phyloP scores from a whole-genome alignment of 2,329 filamentous ascomycete species.

The Emericellopsis atlantica region DNA sequence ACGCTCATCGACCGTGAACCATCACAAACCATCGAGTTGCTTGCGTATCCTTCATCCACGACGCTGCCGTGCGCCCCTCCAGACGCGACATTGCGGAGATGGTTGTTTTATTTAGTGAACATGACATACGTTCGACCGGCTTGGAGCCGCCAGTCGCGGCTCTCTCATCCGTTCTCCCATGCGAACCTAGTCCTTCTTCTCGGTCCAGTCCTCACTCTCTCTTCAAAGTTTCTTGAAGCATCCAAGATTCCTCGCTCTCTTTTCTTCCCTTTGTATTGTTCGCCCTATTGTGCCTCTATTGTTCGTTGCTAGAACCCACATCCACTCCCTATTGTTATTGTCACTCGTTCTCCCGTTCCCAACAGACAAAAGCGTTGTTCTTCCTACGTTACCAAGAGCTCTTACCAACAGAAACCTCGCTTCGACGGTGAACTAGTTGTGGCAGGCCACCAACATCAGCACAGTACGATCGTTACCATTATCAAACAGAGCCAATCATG shows the following conservation, averaged over 20 bases:
- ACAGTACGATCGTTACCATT: conserved; percentile 1
- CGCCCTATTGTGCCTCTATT: too few species aligned
- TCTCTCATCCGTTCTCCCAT: not conserved
- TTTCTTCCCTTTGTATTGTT: too few species aligned
- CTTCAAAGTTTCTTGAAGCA: too few species aligned
- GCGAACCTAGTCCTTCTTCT: not conserved
- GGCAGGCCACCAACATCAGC: not conserved
- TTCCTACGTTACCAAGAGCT: too few species aligned
- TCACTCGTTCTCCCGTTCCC: too few species aligned
- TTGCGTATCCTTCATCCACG: conserved; percentile 10
- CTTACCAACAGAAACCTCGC: too few species aligned
- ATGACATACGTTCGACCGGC: not conserved
- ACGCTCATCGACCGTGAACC: conserved; percentile 7
- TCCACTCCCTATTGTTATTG: too few species aligned
- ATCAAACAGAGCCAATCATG: conserved; percentile 1
- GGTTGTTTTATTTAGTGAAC: not conserved
- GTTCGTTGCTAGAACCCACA: too few species aligned
- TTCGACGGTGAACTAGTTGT: too few species aligned
- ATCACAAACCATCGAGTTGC: conserved; percentile 17
- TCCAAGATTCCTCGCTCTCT: too few species aligned
- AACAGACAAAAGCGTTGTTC: too few species aligned
- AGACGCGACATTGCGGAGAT: not conserved
- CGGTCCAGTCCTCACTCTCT: too few species aligned
- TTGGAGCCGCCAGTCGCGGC: not conserved
- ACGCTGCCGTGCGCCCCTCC: not conserved